Evolutionary conservation across 805 yeast species (phyloP).

Genomic region (Lipomyces orientalis): DNA sequence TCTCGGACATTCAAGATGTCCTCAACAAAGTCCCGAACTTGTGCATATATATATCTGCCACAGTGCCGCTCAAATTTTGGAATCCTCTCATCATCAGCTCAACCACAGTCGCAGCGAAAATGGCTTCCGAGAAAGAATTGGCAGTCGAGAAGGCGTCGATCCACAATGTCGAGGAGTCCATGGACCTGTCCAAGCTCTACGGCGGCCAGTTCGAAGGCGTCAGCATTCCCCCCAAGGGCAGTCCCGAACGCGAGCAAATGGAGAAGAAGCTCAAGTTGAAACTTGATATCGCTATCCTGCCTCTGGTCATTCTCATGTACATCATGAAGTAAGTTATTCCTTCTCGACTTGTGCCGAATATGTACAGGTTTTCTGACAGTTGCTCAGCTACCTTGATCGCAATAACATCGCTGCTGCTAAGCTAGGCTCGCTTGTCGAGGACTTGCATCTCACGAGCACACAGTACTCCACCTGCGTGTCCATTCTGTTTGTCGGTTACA

Average conservation of each 20-base stretch:
- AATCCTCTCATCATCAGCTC: neutral
- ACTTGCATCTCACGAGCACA: conserved; percentile 49
- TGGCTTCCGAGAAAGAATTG: neutral
- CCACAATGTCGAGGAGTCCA: conserved; percentile 12
- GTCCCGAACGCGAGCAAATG: conserved; percentile 54
- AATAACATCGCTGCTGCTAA: conserved; percentile 57
- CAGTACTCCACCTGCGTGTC: conserved; percentile 57
- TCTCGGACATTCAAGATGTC: too few relatives aligned
- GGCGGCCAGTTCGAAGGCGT: conserved; percentile 38
- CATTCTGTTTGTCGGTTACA: conserved; percentile 57
- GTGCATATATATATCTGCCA: too few relatives aligned
- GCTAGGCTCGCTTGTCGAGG: conserved; percentile 51
- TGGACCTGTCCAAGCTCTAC: conserved; percentile 12
- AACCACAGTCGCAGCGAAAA: neutral
- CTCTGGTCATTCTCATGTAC: conserved; percentile 57
- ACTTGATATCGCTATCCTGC: conserved; percentile 57
- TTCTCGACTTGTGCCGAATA: neutral
- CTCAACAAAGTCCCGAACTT: too few relatives aligned
- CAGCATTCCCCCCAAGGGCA: conserved; percentile 36
- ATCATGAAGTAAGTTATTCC: conserved; percentile 49
- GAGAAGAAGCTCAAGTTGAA: conserved; percentile 54
- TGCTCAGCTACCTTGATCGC: conserved; percentile 50
- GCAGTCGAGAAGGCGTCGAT: conserved; percentile 14
- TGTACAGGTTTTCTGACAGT: conserved; percentile 20
- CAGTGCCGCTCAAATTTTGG: neutral